Base-by-base conservation (phyloP, 495 filamentous ascomycete genomes). In the Daldinia loculata region DNA sequence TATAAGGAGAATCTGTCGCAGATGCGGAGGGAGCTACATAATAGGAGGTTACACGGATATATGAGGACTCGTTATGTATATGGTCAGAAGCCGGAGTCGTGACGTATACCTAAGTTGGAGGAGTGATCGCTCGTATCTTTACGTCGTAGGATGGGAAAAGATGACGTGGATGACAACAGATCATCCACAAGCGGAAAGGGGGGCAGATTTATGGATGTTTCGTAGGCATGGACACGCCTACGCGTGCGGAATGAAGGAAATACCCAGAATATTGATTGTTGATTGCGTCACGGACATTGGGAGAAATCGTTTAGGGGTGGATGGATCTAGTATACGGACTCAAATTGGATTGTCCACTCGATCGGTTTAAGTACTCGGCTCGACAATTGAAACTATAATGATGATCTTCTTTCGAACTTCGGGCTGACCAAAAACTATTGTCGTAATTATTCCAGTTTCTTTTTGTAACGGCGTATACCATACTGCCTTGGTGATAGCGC, bases 61-160 rank as follows among this genome's bases (percentile, higher is more conserved):
- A 75, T 75, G 69, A 30, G 38, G n/a, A 56, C 56, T 51, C 65
- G 64, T 14, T 69, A 55, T n/a, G 72, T 75, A 11, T 75, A 53
- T 50, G 72, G 61, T 5, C 69, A 55, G 36, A 75, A 75, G 36
- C 68, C 48, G 1, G 36, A 55, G 15, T 15, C 19, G 7, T 38
- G 3, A 19, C 8, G 32, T 34, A 36, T 22, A n/a, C n/a, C n/a
- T n/a, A 22, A 22, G n/a, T 17, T 30, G 15, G 19, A 29, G 24
- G 50, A 15, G 26, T 22, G 41, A 48, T 24, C 22, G 24, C 19
- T 24, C 8, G 2, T 24, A 24, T 24, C 0, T 6, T 48, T 22
- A 19, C 43, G 17, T 48, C 19, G 43, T 36, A 36, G 6, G 43
- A 12, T 48, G 11, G 19, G 17, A 14, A 22, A 48, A 12, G n/a